These are phyloP conservation scores for Polysphondylium violaceum DNA, from an alignment of 78 protist genomes.

Conservation along the genomic window DNA sequence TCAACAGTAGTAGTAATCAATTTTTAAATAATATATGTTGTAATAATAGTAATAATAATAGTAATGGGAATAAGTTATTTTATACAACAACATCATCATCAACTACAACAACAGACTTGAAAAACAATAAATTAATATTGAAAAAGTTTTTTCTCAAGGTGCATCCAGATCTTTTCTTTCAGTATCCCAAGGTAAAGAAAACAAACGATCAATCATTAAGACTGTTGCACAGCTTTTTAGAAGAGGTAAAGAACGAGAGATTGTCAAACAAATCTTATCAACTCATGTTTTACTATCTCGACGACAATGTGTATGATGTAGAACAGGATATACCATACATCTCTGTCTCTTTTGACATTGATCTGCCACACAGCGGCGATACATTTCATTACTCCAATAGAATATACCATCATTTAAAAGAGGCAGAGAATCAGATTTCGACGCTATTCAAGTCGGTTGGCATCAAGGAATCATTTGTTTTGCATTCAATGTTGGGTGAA, in stretches of 20 bases:
- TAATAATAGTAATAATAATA: no score
- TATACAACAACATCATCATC: slow-evolving; percentile 1
- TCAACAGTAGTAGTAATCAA: no score
- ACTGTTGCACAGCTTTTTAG: slow-evolving; percentile 23
- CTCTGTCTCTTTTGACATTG: slow-evolving; percentile 1
- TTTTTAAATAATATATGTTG: no score
- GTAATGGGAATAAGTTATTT: no score
- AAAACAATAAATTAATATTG: neutral
- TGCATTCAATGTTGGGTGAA: slow-evolving; percentile 16
- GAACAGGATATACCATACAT: slow-evolving; percentile 23
- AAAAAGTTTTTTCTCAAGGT: slow-evolving; percentile 47
- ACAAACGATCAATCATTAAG: slow-evolving; percentile 30
- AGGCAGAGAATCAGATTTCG: slow-evolving; percentile 49
- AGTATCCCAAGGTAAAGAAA: slow-evolving; percentile 47
- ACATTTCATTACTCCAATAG: neutral
- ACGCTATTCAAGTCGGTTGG: slow-evolving; percentile 10
- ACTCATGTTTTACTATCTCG: slow-evolving; percentile 24
- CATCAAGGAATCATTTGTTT: slow-evolving; percentile 33
- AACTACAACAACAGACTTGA: slow-evolving; percentile 11
- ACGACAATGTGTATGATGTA: slow-evolving; percentile 5
- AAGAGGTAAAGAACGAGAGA: slow-evolving; percentile 33
- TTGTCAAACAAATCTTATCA: slow-evolving; percentile 2
- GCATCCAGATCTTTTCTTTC: slow-evolving; percentile 42
- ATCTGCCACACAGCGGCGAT: neutral
- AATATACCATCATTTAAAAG: neutral